Evolutionary conservation across 352 stramenopile species (phyloP).

Genomic region (Poterioochromonas sp.): DNA sequence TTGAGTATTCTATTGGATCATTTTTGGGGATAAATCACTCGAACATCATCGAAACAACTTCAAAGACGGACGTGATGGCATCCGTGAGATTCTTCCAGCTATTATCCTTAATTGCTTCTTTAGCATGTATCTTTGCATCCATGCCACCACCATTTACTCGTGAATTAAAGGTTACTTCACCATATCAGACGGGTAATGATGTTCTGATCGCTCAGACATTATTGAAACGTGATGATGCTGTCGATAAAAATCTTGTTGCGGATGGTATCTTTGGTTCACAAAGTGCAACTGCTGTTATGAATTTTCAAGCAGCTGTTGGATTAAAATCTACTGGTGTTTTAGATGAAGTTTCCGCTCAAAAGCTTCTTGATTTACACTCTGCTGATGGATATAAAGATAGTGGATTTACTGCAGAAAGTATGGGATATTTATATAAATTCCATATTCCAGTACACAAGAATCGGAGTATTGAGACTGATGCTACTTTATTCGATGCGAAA

Average conservation of each 20-base stretch:
- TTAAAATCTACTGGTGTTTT: background rate
- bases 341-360: background rate
- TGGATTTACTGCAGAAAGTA: conserved; percentile 29
- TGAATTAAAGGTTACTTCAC: background rate
- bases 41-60: too few relatives aligned
- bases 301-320: background rate
- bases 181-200: conserved; percentile 3
- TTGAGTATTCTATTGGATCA: too few relatives aligned
- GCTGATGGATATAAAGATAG: conserved; percentile 11
- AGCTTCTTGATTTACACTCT: conserved; percentile 14
- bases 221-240: conserved; percentile 3
- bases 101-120: too few relatives aligned
- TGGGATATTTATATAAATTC: conserved; percentile 32
- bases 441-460: conserved; percentile 28
- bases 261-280: background rate
- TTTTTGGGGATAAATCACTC: too few relatives aligned
- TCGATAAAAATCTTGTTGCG: background rate
- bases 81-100: too few relatives aligned
- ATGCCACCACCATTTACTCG: conserved; percentile 31
- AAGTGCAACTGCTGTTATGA: background rate
- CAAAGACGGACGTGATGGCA: too few relatives aligned
- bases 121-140: too few relatives aligned
- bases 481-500: conserved; percentile 3
- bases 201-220: conserved; percentile 17
- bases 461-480: background rate